Percentiles rank a stretch among this genome's conserved stretches.
Conservation (phyloP, 352 stramenopile genomes). For the Pythium aquatile region DNA sequence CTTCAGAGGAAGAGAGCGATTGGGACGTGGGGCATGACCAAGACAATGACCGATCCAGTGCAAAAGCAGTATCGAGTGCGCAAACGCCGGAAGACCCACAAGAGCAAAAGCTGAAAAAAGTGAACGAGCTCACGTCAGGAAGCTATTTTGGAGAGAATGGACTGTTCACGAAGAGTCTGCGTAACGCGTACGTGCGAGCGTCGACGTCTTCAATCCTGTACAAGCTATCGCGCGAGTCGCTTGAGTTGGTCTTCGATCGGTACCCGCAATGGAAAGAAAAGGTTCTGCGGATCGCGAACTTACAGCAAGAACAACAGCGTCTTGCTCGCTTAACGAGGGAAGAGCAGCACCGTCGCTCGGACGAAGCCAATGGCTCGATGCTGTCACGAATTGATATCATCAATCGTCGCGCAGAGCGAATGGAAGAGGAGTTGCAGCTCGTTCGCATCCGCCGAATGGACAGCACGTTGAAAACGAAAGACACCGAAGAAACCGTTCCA, state of each 20-base stretch:
- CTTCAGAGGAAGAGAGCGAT: slow-evolving; percentile 7
- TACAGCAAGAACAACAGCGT: slow-evolving; percentile 36
- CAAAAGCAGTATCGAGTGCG: neutral
- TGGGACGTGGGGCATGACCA: neutral
- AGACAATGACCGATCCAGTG: slow-evolving; percentile 2
- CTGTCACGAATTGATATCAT: slow-evolving; percentile 28
- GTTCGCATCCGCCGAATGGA: slow-evolving; percentile 27
- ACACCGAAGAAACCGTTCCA: neutral
- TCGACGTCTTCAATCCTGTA: slow-evolving; percentile 53
- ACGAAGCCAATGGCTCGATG: slow-evolving; percentile 24
- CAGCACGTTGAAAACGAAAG: slow-evolving; percentile 3
- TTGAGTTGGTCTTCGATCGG: slow-evolving; percentile 46
- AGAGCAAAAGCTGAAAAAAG: slow-evolving; percentile 23
- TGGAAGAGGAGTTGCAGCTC: slow-evolving; percentile 35
- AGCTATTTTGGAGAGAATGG: slow-evolving; percentile 46
- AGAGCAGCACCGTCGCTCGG: slow-evolving; percentile 22
- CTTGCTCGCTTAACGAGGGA: slow-evolving; percentile 22
- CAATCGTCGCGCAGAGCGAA: slow-evolving; percentile 27
- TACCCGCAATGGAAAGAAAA: slow-evolving; percentile 47
- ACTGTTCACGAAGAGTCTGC: slow-evolving; percentile 36
- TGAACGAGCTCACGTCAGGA: slow-evolving; percentile 38
- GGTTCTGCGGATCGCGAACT: slow-evolving; percentile 39
- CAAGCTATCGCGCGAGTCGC: slow-evolving; percentile 37
- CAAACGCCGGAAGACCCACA: slow-evolving; percentile 12
- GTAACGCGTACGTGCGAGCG: slow-evolving; percentile 39